Conservation (phyloP, 2,329 filamentous ascomycete genomes). For the Ceratocystis cubensis region DNA sequence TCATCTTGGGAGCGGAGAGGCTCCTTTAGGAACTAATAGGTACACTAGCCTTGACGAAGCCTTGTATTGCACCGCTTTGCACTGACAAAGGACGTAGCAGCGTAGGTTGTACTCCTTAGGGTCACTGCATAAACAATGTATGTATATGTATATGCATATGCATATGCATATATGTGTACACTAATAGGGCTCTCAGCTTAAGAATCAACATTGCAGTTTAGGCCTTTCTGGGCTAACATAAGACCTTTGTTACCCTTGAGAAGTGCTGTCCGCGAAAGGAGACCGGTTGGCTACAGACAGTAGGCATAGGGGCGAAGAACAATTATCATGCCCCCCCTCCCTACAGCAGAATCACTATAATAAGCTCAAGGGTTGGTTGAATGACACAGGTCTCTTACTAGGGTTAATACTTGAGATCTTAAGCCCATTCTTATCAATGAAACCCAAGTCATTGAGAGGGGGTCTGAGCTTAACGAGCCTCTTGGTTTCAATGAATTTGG, state of each 20-base stretch:
- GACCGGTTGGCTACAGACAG: neutral
- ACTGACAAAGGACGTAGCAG: neutral
- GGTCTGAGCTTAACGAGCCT: slow-evolving; percentile 1
- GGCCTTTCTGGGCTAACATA: neutral
- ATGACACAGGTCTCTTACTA: neutral
- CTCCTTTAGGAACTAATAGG: neutral
- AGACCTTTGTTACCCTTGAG: neutral
- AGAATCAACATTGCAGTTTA: neutral
- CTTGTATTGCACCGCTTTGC: neutral
- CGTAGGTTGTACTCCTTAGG: neutral
- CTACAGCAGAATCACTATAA: neutral
- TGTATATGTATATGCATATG: neutral
- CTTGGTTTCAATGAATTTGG: neutral
- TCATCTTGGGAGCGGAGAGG: neutral
- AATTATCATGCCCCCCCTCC: neutral
- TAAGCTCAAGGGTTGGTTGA: neutral
- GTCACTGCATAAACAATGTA: slow-evolving; percentile 2
- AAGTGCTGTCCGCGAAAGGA: neutral
- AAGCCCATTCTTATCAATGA: neutral
- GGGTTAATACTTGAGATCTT: neutral
- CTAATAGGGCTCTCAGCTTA: neutral
- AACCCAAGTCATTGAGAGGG: neutral
- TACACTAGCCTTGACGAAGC: neutral
- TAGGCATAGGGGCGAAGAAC: neutral
- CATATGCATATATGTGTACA: neutral